Conservation (phyloP, 2,329 filamentous ascomycete genomes). For the Talaromyces verruculosus region DNA sequence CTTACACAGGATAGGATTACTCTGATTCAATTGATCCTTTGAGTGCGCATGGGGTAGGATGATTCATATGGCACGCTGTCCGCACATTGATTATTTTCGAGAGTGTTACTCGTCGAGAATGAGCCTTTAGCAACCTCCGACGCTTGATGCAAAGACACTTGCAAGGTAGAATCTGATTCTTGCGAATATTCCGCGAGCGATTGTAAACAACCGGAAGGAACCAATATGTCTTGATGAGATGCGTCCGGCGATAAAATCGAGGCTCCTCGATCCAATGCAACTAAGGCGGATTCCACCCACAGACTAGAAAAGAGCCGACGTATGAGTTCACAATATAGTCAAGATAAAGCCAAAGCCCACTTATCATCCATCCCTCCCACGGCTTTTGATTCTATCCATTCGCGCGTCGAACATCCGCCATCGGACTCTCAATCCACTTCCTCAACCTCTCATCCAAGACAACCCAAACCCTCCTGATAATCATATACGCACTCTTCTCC, state of each 20-base stretch:
- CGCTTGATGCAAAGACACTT: not conserved
- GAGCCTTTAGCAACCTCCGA: not conserved
- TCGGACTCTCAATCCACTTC: constrained; percentile 21
- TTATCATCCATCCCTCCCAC: not conserved
- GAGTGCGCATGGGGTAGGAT: not conserved
- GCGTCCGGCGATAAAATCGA: not conserved
- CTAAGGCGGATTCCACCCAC: not conserved
- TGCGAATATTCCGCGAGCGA: not conserved
- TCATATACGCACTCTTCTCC: constrained; percentile 14
- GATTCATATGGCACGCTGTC: not conserved
- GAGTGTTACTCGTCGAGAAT: not conserved
- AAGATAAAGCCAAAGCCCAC: not conserved
- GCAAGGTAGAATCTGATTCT: not conserved
- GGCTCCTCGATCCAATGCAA: not conserved
- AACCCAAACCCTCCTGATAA: constrained; percentile 16
- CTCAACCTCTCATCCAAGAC: constrained; percentile 16
- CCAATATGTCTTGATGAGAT: no score
- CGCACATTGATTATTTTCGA: not conserved
- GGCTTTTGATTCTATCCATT: not conserved
- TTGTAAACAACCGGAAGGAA: not conserved
- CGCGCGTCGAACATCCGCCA: constrained; percentile 12
- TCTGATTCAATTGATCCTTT: not conserved
- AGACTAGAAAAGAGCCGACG: not conserved
- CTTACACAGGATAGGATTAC: not conserved
- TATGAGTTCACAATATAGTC: not conserved